Percentiles rank a stretch among this genome's conserved stretches.
Evolutionary conservation across 2,329 filamentous ascomycete species (phyloP).

Genomic region (Sarocladium kiliense): DNA sequence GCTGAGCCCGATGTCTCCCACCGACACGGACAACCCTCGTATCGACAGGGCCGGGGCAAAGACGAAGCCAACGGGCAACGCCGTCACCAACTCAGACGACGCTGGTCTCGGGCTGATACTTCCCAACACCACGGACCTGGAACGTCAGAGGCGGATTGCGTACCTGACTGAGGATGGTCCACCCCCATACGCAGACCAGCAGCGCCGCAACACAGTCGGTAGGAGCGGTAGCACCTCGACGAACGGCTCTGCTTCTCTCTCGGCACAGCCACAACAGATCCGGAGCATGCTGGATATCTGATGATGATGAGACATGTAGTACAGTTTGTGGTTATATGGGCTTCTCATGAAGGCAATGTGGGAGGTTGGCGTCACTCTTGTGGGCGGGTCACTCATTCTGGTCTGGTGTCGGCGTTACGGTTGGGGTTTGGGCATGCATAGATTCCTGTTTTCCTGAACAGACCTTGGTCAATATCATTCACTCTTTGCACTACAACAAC

Average conservation of each 20-base stretch:
- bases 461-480: neutral
- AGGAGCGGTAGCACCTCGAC: constrained; percentile 43
- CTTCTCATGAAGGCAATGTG: too few relatives aligned
- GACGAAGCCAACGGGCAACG: constrained; percentile 13
- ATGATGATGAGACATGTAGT: neutral
- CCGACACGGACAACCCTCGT: constrained; percentile 21
- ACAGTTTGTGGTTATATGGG: neutral
- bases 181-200: constrained; percentile 18
- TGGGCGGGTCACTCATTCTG: constrained; percentile 4
- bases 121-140: constrained; percentile 30
- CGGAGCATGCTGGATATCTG: constrained; percentile 55
- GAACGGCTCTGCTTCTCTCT: constrained; percentile 24
- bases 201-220: constrained; percentile 19
- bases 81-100: neutral
- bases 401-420: neutral
- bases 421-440: neutral
- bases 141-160: constrained; percentile 27
- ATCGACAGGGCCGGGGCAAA: constrained; percentile 24
- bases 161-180: constrained; percentile 40
- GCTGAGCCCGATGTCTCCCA: constrained; percentile 25
- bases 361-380: neutral
- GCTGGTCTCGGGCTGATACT: constrained; percentile 35
- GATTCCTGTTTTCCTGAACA: neutral
- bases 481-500: neutral
- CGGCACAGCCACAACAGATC: constrained; percentile 48